A percentile compares a stretch with the other conserved stretches of the same genome.
Conservation (phyloP, 1,284 basidiomycete genomes). For the Xerocomus nothofagi region DNA sequence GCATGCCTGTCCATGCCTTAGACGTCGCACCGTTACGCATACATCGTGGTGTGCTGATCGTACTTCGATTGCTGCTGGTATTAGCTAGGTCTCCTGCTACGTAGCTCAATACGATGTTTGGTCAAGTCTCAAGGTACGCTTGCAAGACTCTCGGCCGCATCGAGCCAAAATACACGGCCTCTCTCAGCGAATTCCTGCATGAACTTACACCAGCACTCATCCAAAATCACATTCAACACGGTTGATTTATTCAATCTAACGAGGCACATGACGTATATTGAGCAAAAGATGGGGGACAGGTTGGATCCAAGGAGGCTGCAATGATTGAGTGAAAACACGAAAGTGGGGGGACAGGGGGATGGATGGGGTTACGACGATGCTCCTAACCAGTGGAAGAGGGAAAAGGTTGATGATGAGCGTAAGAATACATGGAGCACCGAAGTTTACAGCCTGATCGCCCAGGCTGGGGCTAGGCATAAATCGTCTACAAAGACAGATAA, state of each 20-base stretch:
- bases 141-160: too few relatives aligned
- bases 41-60: too few relatives aligned
- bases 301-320: background rate
- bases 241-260: conserved; percentile 11
- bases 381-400: conserved; percentile 45
- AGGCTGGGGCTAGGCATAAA: conserved; percentile 15
- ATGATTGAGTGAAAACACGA: background rate
- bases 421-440: conserved; percentile 47
- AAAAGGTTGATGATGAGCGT: conserved; percentile 30
- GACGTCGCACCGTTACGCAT: too few relatives aligned
- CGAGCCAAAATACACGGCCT: too few relatives aligned
- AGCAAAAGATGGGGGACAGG: conserved; percentile 4
- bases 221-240: background rate
- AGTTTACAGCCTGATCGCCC: conserved; percentile 32
- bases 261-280: conserved; percentile 4
- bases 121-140: too few relatives aligned
- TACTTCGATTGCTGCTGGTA: too few relatives aligned
- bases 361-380: conserved; percentile 51
- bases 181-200: too few relatives aligned
- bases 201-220: background rate
- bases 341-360: conserved; percentile 8
- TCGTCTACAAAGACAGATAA: conserved; percentile 6
- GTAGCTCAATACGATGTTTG: too few relatives aligned
- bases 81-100: too few relatives aligned
- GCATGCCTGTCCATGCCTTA: too few relatives aligned